Evolutionary conservation across 495 filamentous ascomycete genomes (phyloP), one percentile per base, ranked within the genome.

Genomic region (Chaetomium tenue): DNA sequence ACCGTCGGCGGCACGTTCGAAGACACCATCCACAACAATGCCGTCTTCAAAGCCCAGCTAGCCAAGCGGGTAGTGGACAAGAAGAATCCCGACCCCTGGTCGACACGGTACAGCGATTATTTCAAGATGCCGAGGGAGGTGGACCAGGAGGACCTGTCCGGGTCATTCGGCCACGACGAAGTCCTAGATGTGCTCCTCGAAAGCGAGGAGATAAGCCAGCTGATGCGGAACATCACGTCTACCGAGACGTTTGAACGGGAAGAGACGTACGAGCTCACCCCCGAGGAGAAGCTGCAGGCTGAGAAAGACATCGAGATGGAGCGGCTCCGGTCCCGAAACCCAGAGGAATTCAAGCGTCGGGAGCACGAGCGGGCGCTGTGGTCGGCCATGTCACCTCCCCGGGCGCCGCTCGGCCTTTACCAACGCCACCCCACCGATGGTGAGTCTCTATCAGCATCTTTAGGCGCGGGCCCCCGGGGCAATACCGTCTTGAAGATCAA

Each of bases 51-150:
- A 71, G 85, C 79, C 22, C 89, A 95, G 68, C 79, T 97, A 52
- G 84, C 91, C 0, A 82, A 81, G 23, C 84, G 90, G 16, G 90
- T 95, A 5, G 88, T 97, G 9, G 93, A 97, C 72, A 87, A 91
- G 72, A 91, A 89, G 75, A 90, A 89, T 47, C 84, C 87, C 0
- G 74, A 83, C 2, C 83, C 88, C 1, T 79, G 72, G 60, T 84
- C 89, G 0, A 71, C 72, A 3, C 83, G 79, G 44, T 76, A 81
- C 4, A 65, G 72, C 1, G 79, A 87, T 1, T 88, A 86, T 68
- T 80, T 92, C 7, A 81, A 82, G 46, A 75, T 78, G 58, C 88
- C 87, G 0, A 82, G 80, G 53, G 68, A 76, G 3, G 77, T 87
- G 5, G 61, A 75, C 4, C 80, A 83, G 60, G 58, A 86, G 58